Conservation (phyloP, 1,284 basidiomycete species). For the Termitomyces sp. region DNA sequence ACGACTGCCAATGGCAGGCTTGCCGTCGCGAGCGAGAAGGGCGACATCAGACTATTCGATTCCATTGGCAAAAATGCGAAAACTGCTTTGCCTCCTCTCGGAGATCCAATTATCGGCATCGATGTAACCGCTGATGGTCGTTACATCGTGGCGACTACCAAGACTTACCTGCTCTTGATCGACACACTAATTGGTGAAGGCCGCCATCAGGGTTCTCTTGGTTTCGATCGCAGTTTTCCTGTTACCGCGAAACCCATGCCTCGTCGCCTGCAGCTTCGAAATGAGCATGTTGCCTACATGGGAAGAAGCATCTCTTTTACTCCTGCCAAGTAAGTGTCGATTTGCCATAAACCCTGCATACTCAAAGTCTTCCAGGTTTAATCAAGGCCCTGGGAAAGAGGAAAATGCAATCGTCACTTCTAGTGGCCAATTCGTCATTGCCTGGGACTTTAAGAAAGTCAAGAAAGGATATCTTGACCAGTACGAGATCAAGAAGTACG, state of each 20-base stretch:
- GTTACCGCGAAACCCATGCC: slow-evolving; percentile 92
- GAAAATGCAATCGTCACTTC: slow-evolving; percentile 98
- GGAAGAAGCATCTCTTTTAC: slow-evolving; percentile 85
- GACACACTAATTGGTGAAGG: slow-evolving; percentile 95
- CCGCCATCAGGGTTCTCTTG: slow-evolving; percentile 79
- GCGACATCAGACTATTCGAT: slow-evolving; percentile 95
- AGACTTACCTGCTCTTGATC: slow-evolving; percentile 91
- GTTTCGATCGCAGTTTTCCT: slow-evolving; percentile 96
- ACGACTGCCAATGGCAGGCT: slow-evolving; percentile 87
- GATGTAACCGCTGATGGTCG: slow-evolving; percentile 94
- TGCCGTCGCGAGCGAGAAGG: slow-evolving; percentile 94
- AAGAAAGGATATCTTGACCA: slow-evolving; percentile 88
- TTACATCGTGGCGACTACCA: slow-evolving; percentile 95
- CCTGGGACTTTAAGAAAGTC: slow-evolving; percentile 94
- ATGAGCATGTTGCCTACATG: slow-evolving; percentile 96
- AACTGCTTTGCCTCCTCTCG: slow-evolving; percentile 94
- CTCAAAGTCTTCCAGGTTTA: slow-evolving; percentile 61
- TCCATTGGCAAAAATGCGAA: slow-evolving; percentile 98
- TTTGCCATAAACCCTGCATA: not conserved
- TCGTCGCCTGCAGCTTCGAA: slow-evolving; percentile 81
- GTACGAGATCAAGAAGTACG: slow-evolving; percentile 96
- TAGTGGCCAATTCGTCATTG: slow-evolving; percentile 91
- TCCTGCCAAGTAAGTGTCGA: slow-evolving; percentile 68
- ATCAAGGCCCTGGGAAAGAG: slow-evolving; percentile 78
- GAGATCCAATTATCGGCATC: slow-evolving; percentile 92